These are phyloP conservation scores for Spathaspora boniae DNA, from an alignment of 805 yeast genomes.

Conservation along the genomic window DNA sequence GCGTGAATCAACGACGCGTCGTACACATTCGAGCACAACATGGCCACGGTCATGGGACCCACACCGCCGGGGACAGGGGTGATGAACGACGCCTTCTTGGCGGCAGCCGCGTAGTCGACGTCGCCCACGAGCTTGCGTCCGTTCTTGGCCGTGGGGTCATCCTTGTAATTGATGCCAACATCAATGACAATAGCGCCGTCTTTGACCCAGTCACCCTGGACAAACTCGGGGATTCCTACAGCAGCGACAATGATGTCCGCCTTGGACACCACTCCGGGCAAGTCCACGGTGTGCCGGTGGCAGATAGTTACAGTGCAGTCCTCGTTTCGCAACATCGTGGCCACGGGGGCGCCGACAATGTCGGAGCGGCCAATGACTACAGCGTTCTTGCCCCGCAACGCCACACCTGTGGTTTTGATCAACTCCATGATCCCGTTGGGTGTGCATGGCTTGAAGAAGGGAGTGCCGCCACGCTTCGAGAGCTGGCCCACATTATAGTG, in stretches of 20 bases:
- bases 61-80: conserved; percentile 99
- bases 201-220: conserved; percentile 86
- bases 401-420: conserved; percentile 64
- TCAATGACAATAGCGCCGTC: conserved; percentile 83
- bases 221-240: conserved; percentile 80
- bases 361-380: conserved; percentile 95
- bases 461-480: conserved; percentile 79
- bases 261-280: conserved; percentile 45
- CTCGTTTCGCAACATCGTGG: conserved; percentile 71
- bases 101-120: conserved; percentile 75
- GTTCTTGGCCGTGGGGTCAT: conserved; percentile 68
- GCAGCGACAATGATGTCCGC: conserved; percentile 94
- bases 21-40: conserved; percentile 82
- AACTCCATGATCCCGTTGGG: conserved; percentile 89
- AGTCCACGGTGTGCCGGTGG: conserved; percentile 61
- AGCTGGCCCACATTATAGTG: conserved; percentile 86
- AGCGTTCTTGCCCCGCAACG: conserved; percentile 73
- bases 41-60: conserved; percentile 99
- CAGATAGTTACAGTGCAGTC: conserved; percentile 86
- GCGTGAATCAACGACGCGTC: conserved; percentile 69
- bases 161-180: conserved; percentile 90
- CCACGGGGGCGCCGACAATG: conserved; percentile 93
- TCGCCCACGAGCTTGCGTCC: conserved; percentile 93
- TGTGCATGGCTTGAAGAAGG: conserved; percentile 87
- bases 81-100: conserved; percentile 59